Percentiles rank a stretch among this genome's conserved stretches.
phyloP scores from a whole-genome alignment of 129 eudicot species.

The Scalesia atractyloides region DNA sequence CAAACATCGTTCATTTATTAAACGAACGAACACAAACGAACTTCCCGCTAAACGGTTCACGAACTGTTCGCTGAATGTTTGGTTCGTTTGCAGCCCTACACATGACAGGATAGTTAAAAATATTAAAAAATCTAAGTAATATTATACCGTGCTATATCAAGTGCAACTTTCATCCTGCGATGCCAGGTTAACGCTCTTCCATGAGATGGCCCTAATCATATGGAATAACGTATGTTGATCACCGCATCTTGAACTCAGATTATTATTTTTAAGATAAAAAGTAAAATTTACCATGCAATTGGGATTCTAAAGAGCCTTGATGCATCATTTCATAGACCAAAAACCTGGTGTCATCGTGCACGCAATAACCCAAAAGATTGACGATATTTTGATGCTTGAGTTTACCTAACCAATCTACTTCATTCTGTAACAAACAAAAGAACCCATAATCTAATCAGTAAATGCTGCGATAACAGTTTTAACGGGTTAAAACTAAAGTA shows the following conservation, averaged over 20 bases:
- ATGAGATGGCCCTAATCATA: constrained; percentile 63
- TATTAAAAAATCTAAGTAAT: background rate
- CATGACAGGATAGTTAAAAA: background rate
- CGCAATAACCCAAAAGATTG: constrained; percentile 79
- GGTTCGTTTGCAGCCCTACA: too few species aligned
- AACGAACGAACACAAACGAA: too few species aligned
- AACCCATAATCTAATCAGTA: constrained; percentile 9
- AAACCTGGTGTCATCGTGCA: constrained; percentile 61
- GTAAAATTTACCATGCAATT: constrained; percentile 69
- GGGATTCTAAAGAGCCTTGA: constrained; percentile 80
- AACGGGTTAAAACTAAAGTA: background rate
- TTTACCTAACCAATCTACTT: constrained; percentile 72
- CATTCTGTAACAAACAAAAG: constrained; percentile 64
- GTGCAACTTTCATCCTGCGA: constrained; percentile 82
- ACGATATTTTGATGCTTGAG: constrained; percentile 82
- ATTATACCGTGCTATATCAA: constrained; percentile 78
- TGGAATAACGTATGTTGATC: background rate
- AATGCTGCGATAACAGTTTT: too few species aligned
- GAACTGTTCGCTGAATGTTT: too few species aligned
- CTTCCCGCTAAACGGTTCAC: too few species aligned
- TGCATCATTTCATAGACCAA: constrained; percentile 87
- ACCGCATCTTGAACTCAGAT: background rate
- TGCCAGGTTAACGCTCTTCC: constrained; percentile 79
- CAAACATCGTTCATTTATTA: too few species aligned
- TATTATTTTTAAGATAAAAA: background rate